phyloP scores from a whole-genome alignment of 139 green algal genomes.

The Micractinium sp. region DNA sequence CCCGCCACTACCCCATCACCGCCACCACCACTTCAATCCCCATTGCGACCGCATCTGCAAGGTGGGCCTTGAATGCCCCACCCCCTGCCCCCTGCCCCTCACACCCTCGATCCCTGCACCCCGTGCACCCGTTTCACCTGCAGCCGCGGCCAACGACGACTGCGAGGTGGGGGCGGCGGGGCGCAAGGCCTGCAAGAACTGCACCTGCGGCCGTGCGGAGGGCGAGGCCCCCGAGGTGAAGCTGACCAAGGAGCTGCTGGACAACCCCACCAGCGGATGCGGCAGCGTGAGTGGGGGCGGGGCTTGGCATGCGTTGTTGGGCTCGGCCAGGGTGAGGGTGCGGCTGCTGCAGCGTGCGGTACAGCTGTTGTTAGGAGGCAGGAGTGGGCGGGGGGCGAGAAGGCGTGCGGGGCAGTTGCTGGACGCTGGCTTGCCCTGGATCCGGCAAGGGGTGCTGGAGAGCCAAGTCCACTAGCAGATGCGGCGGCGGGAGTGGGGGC shows the following conservation, averaged over 20 bases:
- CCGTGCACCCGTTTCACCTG: background rate
- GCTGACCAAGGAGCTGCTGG: conserved; percentile 89
- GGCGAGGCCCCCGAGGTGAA: conserved; percentile 39
- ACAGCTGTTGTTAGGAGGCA: background rate
- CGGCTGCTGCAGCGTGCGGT: background rate
- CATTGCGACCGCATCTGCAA: too few species aligned
- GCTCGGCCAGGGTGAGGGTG: background rate
- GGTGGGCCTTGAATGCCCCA: too few species aligned
- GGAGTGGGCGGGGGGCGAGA: too few species aligned
- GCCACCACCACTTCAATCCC: too few species aligned
- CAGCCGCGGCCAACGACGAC: conserved; percentile 53
- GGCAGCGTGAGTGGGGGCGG: conserved; percentile 74
- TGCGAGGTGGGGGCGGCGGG: conserved; percentile 62
- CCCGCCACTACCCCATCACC: too few species aligned
- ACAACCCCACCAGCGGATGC: conserved; percentile 91
- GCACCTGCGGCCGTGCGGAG: conserved; percentile 93
- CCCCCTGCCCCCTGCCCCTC: background rate
- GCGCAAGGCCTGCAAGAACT: conserved; percentile 97
- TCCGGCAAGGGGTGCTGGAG: background rate
- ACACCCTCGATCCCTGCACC: background rate
- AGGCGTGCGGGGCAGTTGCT: too few species aligned
- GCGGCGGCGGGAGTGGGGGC: background rate
- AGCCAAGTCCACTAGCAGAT: background rate
- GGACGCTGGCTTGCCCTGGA: too few species aligned
- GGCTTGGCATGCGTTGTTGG: too few species aligned